A percentile compares a stretch with the other conserved stretches of the same genome.
Evolutionary conservation across 306 rosid species (phyloP).

Genomic region (Cucumis hystrix): DNA sequence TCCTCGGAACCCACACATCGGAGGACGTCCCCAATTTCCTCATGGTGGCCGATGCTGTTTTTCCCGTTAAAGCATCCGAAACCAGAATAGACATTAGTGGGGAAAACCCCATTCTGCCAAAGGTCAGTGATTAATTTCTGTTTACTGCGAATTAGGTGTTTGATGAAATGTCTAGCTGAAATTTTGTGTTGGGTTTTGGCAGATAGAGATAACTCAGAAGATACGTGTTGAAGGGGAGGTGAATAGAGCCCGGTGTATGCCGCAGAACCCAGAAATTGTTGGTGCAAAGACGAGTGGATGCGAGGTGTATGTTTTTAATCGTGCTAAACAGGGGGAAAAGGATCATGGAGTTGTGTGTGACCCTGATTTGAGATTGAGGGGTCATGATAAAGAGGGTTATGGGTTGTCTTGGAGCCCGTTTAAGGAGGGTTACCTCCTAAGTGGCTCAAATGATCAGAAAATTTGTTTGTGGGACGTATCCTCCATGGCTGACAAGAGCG

Average conservation of each 20-base stretch:
- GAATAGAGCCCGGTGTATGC: conserved; percentile 80
- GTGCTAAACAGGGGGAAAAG: conserved; percentile 25
- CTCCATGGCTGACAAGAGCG: conserved; percentile 33
- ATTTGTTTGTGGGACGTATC: conserved; percentile 84
- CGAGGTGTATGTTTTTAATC: conserved; percentile 71
- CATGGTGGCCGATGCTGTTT: conserved; percentile 52
- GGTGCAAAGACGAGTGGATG: conserved; percentile 71
- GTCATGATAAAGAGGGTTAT: conserved; percentile 89
- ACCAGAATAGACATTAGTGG: conserved; percentile 14
- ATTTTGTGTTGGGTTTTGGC: neutral
- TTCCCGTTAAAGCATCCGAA: conserved; percentile 29
- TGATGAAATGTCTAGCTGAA: conserved; percentile 18
- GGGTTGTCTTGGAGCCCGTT: conserved; percentile 82
- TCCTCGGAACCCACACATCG: conserved; percentile 80
- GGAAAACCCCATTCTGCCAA: conserved; percentile 29
- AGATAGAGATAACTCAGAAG: conserved; percentile 58
- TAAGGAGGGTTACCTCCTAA: conserved; percentile 58
- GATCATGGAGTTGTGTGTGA: conserved; percentile 24
- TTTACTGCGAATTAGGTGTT: conserved; percentile 18
- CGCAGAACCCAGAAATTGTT: conserved; percentile 44
- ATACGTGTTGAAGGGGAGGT: conserved; percentile 85
- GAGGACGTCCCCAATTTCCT: conserved; percentile 53
- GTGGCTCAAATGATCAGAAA: conserved; percentile 72
- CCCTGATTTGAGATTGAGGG: conserved; percentile 79
- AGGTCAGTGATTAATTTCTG: conserved; percentile 23